Evolutionary conservation across 306 rosid genomes (phyloP).

Genomic region (Cucurbita pepo): DNA sequence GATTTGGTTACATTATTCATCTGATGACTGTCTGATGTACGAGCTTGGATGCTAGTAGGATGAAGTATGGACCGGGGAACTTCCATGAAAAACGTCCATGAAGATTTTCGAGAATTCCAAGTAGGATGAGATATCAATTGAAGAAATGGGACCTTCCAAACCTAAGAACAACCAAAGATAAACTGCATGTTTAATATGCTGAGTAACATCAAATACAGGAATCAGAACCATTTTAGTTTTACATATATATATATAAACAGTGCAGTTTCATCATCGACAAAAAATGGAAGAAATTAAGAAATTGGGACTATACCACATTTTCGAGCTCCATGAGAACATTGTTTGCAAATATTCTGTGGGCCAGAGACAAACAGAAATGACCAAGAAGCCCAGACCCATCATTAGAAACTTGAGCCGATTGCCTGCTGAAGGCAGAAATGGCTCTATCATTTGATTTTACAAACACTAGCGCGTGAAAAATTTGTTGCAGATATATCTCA

Average conservation of each 20-base stretch:
- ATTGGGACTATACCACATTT: slow-evolving; percentile 44
- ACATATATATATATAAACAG: too few relatives aligned
- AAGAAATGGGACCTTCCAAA: slow-evolving; percentile 59
- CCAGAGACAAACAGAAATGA: slow-evolving; percentile 72
- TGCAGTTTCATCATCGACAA: background rate
- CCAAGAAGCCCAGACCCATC: slow-evolving; percentile 70
- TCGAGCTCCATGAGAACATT: slow-evolving; percentile 76
- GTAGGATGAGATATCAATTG: slow-evolving; percentile 67
- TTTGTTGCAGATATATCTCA: slow-evolving; percentile 78
- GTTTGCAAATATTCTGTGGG: slow-evolving; percentile 72
- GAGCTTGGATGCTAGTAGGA: slow-evolving; percentile 21
- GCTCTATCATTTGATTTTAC: slow-evolving; percentile 43
- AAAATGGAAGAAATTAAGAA: background rate
- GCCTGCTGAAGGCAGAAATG: slow-evolving; percentile 21
- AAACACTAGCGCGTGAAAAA: slow-evolving; percentile 64
- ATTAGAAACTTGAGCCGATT: slow-evolving; percentile 34
- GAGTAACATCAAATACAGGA: slow-evolving; percentile 7
- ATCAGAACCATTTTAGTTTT: background rate
- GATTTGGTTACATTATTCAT: slow-evolving; percentile 30
- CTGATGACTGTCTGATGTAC: slow-evolving; percentile 18
- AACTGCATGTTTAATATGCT: slow-evolving; percentile 8
- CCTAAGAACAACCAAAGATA: slow-evolving; percentile 28
- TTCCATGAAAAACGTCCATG: slow-evolving; percentile 74
- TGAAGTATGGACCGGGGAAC: slow-evolving; percentile 55
- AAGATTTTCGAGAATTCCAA: slow-evolving; percentile 77